Evolutionary conservation across 768 basidiomycete species (phyloP), one percentile per base, ranked within the genome.

Genomic region (Calvatia gigantea): DNA sequence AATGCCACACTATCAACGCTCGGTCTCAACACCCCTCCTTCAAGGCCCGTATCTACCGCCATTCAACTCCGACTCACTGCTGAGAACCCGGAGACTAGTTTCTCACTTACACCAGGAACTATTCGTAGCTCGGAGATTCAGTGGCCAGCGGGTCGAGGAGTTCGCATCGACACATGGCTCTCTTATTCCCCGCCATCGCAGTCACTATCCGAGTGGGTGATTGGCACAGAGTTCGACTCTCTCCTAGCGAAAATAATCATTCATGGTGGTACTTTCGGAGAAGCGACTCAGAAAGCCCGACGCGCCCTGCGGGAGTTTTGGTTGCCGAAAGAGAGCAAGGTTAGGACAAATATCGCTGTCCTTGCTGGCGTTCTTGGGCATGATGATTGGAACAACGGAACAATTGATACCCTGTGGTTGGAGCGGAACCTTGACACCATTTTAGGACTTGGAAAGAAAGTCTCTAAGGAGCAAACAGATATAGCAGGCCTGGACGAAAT

Each of bases 11-110:
- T 94, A 29, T 76, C 83, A 6, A 84, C 87, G 63, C 83, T 94
- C 55, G 84, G 83, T 38, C 73, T 92, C 49, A 78, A 81, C 6
- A 79, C 84, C 65, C 84, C 87, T 29, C 81, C 84, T 33, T 84
- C 87, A 66, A 74, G 77, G 59, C 86, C 86, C 65, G 79, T 85
- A 52, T 85, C 87, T 12, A 85, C 82, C 62, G 89, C 91, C 6
- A 90, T 95, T 54, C 93, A 95, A 65, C 87, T 91, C 62, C 89
- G 92, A 61, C 73, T 95, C 66, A 94, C 90, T 25, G 93, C 91
- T n/a, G 93, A 95, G 70, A 90, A 95, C 62, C 80, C 92, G 4
- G 78, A 80, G 11, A 62, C 74, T 28, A 78, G 76, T 52, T 94
- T 94, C 82, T 86, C 86, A 68, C 88, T 91, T 12, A 90, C 93